These are phyloP conservation scores for Cajanus cajan DNA, from an alignment of 306 rosid species.

Conservation along the genomic window DNA sequence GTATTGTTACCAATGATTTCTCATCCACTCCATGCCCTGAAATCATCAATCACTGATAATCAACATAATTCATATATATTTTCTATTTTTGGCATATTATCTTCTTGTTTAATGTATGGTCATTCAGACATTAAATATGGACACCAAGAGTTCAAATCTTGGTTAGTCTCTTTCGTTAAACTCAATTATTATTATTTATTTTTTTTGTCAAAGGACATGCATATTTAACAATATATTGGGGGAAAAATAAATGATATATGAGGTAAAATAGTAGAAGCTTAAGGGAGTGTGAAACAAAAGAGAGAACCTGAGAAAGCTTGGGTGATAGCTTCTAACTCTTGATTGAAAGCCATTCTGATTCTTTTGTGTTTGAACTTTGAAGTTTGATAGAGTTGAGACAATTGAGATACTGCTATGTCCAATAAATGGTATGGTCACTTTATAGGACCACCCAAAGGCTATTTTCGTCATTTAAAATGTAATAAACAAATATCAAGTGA, in stretches of 20 bases:
- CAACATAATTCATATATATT: too few species aligned
- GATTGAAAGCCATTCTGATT: conserved; percentile 51
- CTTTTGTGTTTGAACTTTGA: background rate
- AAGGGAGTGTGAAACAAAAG: background rate
- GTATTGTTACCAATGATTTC: conserved; percentile 48
- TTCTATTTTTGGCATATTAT: too few species aligned
- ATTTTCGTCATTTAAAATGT: conserved; percentile 37
- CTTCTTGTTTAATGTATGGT: too few species aligned
- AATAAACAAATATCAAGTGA: background rate
- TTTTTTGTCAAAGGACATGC: background rate
- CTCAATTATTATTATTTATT: too few species aligned
- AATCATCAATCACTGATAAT: too few species aligned
- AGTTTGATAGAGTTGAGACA: background rate
- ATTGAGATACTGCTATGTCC: background rate
- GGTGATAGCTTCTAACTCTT: conserved; percentile 59
- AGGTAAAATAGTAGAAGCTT: background rate
- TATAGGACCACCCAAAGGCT: conserved; percentile 30
- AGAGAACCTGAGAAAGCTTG: conserved; percentile 79
- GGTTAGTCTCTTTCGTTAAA: too few species aligned
- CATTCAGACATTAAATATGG: too few species aligned
- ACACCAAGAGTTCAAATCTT: too few species aligned
- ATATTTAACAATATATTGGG: background rate
- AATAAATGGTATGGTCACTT: background rate
- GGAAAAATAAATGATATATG: background rate
- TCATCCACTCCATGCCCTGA: conserved; percentile 92